Conservation (phyloP, 2,329 filamentous ascomycete species). For the Xylariaceae sp. region DNA sequence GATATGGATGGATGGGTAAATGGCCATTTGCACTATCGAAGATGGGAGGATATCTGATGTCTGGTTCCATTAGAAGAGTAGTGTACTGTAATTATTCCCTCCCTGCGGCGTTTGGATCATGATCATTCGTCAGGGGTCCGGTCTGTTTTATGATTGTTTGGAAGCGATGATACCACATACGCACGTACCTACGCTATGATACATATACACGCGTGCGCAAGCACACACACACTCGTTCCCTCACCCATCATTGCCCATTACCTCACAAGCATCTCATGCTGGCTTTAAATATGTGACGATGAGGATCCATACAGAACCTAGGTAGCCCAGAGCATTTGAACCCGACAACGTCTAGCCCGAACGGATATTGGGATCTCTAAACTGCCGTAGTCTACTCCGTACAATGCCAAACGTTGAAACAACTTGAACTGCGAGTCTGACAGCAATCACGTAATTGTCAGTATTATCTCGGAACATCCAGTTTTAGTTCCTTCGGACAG, state of each 20-base stretch:
- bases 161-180: slow-evolving; percentile 30
- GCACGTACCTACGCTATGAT: background rate
- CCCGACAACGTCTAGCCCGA: no score
- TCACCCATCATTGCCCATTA: slow-evolving; percentile 10
- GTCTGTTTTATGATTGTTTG: slow-evolving; percentile 25
- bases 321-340: no score
- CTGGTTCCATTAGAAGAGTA: slow-evolving; percentile 6
- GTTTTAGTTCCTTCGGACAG: no score
- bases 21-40: background rate
- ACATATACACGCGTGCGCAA: background rate
- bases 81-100: slow-evolving; percentile 13
- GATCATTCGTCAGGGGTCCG: slow-evolving; percentile 20
- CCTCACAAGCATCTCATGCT: background rate
- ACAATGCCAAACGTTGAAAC: no score
- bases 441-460: no score
- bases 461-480: no score
- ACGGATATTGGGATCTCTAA: no score
- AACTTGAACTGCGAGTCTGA: no score
- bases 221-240: slow-evolving; percentile 2
- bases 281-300: background rate
- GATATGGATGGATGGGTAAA: background rate
- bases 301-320: no score
- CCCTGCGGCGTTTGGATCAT: slow-evolving; percentile 18
- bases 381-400: no score
- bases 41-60: background rate